Base-by-base conservation (phyloP, 2,329 filamentous ascomycete genomes). In the Claviceps digitariae region DNA sequence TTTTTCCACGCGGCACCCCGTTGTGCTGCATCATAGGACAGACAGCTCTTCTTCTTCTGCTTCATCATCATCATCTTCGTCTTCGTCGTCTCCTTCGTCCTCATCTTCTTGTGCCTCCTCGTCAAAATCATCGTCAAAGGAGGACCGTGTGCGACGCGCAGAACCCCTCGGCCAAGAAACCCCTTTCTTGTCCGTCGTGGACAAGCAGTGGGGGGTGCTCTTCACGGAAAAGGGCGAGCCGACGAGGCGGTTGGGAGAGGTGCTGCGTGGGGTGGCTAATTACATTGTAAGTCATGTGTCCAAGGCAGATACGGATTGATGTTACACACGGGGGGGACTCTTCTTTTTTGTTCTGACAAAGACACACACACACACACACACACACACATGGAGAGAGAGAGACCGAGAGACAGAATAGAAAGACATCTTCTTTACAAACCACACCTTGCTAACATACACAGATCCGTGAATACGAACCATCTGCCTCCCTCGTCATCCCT, bases 141-240 rank as follows among this genome's bases (percentile, higher is more conserved):
- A 21, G 17, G 17, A 21, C 38, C n/a, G n/a, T 21, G 20, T 10
- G 2, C 38, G n/a, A 20, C 3, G 6, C 38, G 38, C 1, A 17
- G 17, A 9, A 4, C 4, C 38, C n/a, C n/a, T 2, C 29, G 46
- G 5, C 10, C 12, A 23, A 5, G n/a, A 10, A 15, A 13, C 41
- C 10, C 52, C 55, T 9, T 41, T 48, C 10, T 41, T 62, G 10
- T 66, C 62, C 1, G 77, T 78, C 1, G 67, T 86, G 29, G 86
- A 90, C 64, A 79, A 78, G 63, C 83, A 83, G 63, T 95, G 89
- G 89, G 85, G 87, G 6, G 74, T 74, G 10, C 66, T 95, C 2
- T 94, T 94, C 63, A 81, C 86, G 48, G 71, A 74, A 2, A 74
- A 82, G 29, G 85, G 83, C 0, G 75, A 77, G 53, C 81, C 86